These are phyloP conservation scores for Euphorbia tirucalli DNA, from an alignment of 345 rosid species.

Conservation along the genomic window DNA sequence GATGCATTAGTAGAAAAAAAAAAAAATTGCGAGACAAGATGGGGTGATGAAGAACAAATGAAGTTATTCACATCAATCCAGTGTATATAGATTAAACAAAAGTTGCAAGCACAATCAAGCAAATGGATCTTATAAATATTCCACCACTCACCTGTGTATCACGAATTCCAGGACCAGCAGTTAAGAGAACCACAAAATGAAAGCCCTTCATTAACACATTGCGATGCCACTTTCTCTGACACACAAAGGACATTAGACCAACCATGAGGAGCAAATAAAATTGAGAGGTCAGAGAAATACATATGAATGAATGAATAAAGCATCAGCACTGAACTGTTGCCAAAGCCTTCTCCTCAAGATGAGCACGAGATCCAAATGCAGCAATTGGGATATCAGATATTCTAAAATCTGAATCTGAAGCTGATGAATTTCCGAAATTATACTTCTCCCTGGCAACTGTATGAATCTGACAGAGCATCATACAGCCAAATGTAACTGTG, in stretches of 20 bases:
- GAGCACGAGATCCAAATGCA: constrained; percentile 98
- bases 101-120: background rate
- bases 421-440: constrained; percentile 43
- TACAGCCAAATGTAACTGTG: constrained; percentile 12
- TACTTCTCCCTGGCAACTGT: constrained; percentile 62
- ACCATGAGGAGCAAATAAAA: constrained; percentile 14
- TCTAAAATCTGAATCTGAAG: constrained; percentile 38
- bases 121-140: no score
- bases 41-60: background rate
- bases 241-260: constrained; percentile 25
- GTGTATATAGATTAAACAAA: background rate
- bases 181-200: constrained; percentile 78
- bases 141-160: constrained; percentile 81
- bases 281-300: constrained; percentile 3
- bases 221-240: constrained; percentile 98
- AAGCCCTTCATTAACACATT: constrained; percentile 97
- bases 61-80: background rate
- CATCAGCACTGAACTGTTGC: constrained; percentile 65
- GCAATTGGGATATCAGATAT: constrained; percentile 73
- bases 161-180: constrained; percentile 95
- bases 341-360: constrained; percentile 92
- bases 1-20: constrained; percentile 11
- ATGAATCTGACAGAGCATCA: constrained; percentile 65
- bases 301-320: background rate
- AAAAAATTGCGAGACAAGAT: background rate